Base-by-base conservation (phyloP, 441 rosid genomes). In the Gossypium schwendimanii region DNA sequence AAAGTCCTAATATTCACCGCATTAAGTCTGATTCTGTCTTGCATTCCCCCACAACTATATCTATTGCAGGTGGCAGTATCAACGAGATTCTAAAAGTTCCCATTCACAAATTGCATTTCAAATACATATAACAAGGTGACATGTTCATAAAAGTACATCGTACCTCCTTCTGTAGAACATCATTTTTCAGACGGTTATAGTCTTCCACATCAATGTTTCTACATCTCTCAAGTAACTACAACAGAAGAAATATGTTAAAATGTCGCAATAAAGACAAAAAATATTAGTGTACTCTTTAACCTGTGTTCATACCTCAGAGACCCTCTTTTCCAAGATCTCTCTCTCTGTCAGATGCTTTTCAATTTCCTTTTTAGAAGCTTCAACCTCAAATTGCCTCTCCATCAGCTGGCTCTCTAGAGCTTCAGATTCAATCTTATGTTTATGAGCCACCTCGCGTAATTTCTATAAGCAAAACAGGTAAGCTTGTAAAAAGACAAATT, bases 171-270 rank as follows among this genome's bases (percentile, higher is more conserved):
- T 85, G 88, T 62, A 60, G 85, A 68, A 85, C 78, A 47, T 83
- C 89, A 80, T 79, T 85, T 88, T 90, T 96, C 78, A 92, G 81
- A 73, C 89, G 85, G 61, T 87, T 83, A 77, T 91, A 90, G 36
- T 96, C 93, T 78, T 91, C 94, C 69, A 87, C 80, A 77, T 94
- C 91, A 77, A 93, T 77, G 78, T 85, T 89, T 83, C 77, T 82
- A 57, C 83, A 82, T 50, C 86, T 87, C 86, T 92, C 89, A 71
- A 87, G 88, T 72, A 96, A 78, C 98, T 91, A 75, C 76, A 39
- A 79, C 61, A 47, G 77, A 80, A 70, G 76, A 3, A 69, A 17
- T 33, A 24, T 33, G 61, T 77, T 58, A 84, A 72, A 70, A 74
- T 73, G 58, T 52, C 54, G 55, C 9, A 76, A 72, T 9, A 68